These are phyloP conservation scores for Phytophthora pseudosyringae DNA, from an alignment of 352 stramenopile species.

Conservation along the genomic window DNA sequence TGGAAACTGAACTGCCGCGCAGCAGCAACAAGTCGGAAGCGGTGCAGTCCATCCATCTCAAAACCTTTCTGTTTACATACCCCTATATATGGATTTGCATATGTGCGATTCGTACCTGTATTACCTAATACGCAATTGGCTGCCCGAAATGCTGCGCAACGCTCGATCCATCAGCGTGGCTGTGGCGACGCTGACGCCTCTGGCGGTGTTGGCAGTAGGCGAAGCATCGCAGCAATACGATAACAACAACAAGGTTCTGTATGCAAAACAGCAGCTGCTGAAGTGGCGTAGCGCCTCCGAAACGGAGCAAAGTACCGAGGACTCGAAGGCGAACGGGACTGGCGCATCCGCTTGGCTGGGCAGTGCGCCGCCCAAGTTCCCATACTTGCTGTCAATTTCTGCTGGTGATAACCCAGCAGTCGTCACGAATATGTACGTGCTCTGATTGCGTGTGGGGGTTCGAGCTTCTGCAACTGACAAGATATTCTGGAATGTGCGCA, in stretches of 20 bases:
- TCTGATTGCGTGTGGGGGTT: not conserved
- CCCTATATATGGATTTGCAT: constrained; percentile 11
- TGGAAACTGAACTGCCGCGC: constrained; percentile 8
- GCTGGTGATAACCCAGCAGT: constrained; percentile 53
- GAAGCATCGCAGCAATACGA: constrained; percentile 57
- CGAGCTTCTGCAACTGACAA: not conserved
- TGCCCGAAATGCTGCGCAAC: constrained; percentile 25
- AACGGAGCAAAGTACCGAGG: not conserved
- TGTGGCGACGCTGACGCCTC: constrained; percentile 32
- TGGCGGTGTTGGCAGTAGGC: constrained; percentile 36
- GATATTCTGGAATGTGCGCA: constrained; percentile 17
- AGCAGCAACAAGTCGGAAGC: constrained; percentile 5
- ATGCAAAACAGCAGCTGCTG: constrained; percentile 51
- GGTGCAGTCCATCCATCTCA: constrained; percentile 24
- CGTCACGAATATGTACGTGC: constrained; percentile 38
- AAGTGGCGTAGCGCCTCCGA: constrained; percentile 10
- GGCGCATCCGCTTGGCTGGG: constrained; percentile 49
- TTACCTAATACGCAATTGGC: constrained; percentile 14
- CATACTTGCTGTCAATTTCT: constrained; percentile 68
- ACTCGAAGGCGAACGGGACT: constrained; percentile 3
- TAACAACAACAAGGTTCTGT: constrained; percentile 35
- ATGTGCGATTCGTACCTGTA: not conserved
- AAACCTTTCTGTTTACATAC: constrained; percentile 8
- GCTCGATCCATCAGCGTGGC: constrained; percentile 21
- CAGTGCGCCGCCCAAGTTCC: constrained; percentile 61